phyloP scores from a whole-genome alignment of 2,329 filamentous ascomycete genomes.

The Apiospora sp. region DNA sequence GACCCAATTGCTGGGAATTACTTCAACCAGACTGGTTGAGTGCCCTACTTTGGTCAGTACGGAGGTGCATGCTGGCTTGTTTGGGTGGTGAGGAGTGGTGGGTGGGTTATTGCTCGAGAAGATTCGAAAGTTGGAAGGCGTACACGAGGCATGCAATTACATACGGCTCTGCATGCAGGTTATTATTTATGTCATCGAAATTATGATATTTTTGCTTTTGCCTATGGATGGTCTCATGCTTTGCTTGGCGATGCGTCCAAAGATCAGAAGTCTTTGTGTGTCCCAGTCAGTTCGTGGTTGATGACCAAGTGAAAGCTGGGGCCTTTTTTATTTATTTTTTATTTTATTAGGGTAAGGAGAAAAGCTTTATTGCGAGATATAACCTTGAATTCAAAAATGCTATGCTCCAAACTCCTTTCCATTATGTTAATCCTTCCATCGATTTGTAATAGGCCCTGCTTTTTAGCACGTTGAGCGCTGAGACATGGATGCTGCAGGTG shows the following conservation, averaged over 20 bases:
- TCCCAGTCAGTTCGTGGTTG: neutral
- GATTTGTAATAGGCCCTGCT: too few relatives aligned
- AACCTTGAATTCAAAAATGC: too few relatives aligned
- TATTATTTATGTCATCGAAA: neutral
- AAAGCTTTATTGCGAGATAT: neutral
- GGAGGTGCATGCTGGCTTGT: too few relatives aligned
- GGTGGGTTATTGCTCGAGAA: too few relatives aligned
- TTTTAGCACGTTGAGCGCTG: neutral
- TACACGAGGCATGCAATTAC: neutral
- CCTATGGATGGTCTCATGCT: neutral
- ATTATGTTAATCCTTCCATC: too few relatives aligned
- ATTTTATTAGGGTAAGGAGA: neutral
- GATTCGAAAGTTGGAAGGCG: neutral
- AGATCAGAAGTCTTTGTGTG: neutral
- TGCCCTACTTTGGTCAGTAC: neutral
- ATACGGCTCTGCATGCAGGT: neutral
- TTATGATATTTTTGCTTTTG: neutral
- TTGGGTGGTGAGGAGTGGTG: neutral
- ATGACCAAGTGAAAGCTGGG: neutral
- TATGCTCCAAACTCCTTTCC: too few relatives aligned
- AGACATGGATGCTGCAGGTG: neutral
- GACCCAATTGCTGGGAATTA: conserved; percentile 43
- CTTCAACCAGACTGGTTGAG: conserved; percentile 44
- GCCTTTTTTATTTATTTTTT: too few relatives aligned
- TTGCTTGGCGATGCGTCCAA: neutral